Base-by-base conservation (phyloP, 192 early-diverging fungal genomes). In the Coemansia sp. region DNA sequence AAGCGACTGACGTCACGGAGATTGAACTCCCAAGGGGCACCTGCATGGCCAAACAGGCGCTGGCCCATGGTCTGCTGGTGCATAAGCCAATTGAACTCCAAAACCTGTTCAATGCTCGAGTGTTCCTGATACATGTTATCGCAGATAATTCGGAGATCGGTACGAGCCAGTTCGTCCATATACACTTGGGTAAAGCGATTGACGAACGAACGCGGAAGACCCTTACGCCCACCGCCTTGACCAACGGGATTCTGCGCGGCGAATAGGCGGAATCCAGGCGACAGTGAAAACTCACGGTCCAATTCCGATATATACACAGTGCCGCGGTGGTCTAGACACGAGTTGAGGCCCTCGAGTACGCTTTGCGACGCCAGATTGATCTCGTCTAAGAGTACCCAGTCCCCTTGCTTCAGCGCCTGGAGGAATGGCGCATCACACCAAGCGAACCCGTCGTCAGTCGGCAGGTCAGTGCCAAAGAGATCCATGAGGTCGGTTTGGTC, bases 401-500 rank as follows among this genome's bases (percentile, higher is more conserved):
- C 92, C 8, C 98, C 98, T 17, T 80, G 84, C 83, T 96, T 88
- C 91, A 99, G 97, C 13, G 98, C 98, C 58, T 91, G 87, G 67
- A 99, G 83, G 78, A 99, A 99, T 1, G 96, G 96, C 19, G 95
- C 98, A 71, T 97, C 96, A 62, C 96, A 85, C 98, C 98, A 99
- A 8, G 93, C 93, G 82, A 99, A 99, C 5, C 82, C 78, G 50
- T 67, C 78, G 75, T 97, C 95, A 0, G 95, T 94, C 1, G 98
- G 98, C 60, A 99, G 84, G 84, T 99, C 98, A 17, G 94, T 92
- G 51, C 98, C 98, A 86, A 99, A 99, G 48, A 99, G 84, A 74
- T 99, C 98, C 89, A 93, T 96, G 69, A 99, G 79, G 77, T 99
- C 98, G 0, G 98, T 98, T 76, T 99, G 98, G 69, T 99, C 98